Percentiles rank a stretch among this genome's conserved stretches.
Conservation (phyloP, 371 early-diverging fungal genomes). For the Mucor irregularis region DNA sequence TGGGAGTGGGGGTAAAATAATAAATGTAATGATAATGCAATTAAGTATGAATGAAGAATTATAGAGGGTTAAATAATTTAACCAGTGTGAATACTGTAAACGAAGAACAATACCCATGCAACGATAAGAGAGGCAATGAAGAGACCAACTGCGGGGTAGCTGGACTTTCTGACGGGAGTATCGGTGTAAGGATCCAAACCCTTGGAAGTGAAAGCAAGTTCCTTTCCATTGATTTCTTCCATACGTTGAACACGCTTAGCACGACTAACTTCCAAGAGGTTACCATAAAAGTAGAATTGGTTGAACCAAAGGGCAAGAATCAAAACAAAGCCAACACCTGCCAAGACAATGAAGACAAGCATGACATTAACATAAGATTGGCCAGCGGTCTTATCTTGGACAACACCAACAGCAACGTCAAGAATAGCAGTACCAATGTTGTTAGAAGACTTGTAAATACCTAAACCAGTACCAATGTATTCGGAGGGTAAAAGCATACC, state of each 20-base stretch:
- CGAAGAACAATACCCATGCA: slow-evolving; percentile 54
- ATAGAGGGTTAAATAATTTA: too few species aligned
- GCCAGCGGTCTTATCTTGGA: slow-evolving; percentile 47
- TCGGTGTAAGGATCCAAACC: slow-evolving; percentile 40
- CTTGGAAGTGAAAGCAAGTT: slow-evolving; percentile 31
- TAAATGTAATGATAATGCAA: too few species aligned
- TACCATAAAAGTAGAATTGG: slow-evolving; percentile 32
- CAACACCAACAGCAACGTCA: slow-evolving; percentile 50
- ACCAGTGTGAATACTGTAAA: slow-evolving; percentile 29
- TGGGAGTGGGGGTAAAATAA: too few species aligned
- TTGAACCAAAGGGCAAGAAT: slow-evolving; percentile 29
- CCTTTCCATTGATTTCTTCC: slow-evolving; percentile 44
- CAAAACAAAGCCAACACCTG: slow-evolving; percentile 34
- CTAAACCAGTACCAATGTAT: slow-evolving; percentile 59
- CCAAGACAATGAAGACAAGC: slow-evolving; percentile 38
- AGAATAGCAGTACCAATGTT: slow-evolving; percentile 54
- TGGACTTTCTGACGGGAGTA: slow-evolving; percentile 9
- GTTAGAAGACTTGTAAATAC: slow-evolving; percentile 49
- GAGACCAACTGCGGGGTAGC: slow-evolving; percentile 28
- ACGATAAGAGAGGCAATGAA: slow-evolving; percentile 26
- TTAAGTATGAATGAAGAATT: too few species aligned
- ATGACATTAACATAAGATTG: slow-evolving; percentile 42
- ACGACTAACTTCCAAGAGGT: slow-evolving; percentile 35
- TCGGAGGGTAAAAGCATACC: slow-evolving; percentile 51
- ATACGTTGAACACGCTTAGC: slow-evolving; percentile 35